Percentiles rank a stretch among this genome's conserved stretches.
Evolutionary conservation across 331 rosid species (phyloP).

Genomic region (Telfairia occidentalis): DNA sequence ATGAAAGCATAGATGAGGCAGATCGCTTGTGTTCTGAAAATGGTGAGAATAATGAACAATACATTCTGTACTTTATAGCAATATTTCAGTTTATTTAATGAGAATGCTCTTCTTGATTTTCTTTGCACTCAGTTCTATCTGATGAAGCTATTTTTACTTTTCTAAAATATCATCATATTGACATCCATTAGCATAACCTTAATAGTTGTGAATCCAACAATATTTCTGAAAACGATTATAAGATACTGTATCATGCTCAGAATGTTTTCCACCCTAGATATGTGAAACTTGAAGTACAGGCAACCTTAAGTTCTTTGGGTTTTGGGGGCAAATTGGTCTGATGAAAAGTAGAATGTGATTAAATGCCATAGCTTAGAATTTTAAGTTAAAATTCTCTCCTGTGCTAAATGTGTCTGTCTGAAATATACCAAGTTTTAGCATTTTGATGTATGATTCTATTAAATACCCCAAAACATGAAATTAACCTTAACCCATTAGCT

Average conservation of each 20-base stretch:
- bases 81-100: not conserved
- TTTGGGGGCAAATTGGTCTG: not conserved
- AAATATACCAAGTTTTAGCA: not conserved
- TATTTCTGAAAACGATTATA: not conserved
- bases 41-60: conserved; percentile 44
- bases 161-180: not conserved
- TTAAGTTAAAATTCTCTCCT: not conserved
- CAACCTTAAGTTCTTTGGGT: not conserved
- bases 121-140: not conserved
- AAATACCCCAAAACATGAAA: too few species aligned
- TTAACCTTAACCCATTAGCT: too few species aligned
- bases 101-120: not conserved
- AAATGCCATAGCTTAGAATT: not conserved
- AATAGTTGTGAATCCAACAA: not conserved
- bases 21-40: conserved; percentile 71
- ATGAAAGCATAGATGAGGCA: conserved; percentile 66
- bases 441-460: not conserved
- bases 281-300: not conserved
- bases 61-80: conserved; percentile 2
- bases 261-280: not conserved
- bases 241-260: not conserved
- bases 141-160: not conserved
- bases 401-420: not conserved
- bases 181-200: not conserved
- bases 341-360: not conserved